Conservation (phyloP, 169 alveolate genomes). For the Plasmodium chabaudi region DNA sequence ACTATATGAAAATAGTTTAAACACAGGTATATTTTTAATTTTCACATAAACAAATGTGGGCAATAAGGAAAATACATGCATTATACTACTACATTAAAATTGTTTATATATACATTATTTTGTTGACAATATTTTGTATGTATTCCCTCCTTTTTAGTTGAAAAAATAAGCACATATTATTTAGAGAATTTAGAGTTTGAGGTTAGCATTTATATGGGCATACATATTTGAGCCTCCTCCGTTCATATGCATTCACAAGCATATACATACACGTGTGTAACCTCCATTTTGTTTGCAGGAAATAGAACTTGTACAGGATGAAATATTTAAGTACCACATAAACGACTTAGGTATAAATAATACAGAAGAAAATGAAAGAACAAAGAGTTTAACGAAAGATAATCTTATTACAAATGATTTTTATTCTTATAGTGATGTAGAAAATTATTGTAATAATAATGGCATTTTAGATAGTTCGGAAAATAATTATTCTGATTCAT, state of each 20-base stretch:
- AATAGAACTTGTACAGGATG: constrained; percentile 10
- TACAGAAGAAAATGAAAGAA: not conserved
- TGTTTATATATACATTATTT: not conserved
- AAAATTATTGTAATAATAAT: constrained; percentile 1
- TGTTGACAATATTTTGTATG: not conserved
- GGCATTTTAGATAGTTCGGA: not conserved
- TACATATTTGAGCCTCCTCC: not conserved
- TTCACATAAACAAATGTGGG: not conserved
- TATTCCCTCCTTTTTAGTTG: constrained; percentile 19
- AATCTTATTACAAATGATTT: not conserved
- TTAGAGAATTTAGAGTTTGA: constrained; percentile 21
- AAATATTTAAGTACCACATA: constrained; percentile 26
- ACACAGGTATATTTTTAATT: constrained; percentile 19
- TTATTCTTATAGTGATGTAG: constrained; percentile 19
- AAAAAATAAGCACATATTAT: constrained; percentile 51
- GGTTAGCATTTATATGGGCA: not conserved
- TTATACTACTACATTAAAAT: not conserved
- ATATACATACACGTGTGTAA: constrained; percentile 1
- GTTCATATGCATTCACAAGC: not conserved
- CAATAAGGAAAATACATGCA: not conserved
- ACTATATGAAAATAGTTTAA: constrained; percentile 29
- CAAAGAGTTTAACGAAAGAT: not conserved
- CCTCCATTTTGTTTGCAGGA: constrained; percentile 14
- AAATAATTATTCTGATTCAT: not conserved
- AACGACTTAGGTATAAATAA: constrained; percentile 13